These are phyloP conservation scores for Populus simonii DNA, from an alignment of 345 rosid species.

Conservation along the genomic window DNA sequence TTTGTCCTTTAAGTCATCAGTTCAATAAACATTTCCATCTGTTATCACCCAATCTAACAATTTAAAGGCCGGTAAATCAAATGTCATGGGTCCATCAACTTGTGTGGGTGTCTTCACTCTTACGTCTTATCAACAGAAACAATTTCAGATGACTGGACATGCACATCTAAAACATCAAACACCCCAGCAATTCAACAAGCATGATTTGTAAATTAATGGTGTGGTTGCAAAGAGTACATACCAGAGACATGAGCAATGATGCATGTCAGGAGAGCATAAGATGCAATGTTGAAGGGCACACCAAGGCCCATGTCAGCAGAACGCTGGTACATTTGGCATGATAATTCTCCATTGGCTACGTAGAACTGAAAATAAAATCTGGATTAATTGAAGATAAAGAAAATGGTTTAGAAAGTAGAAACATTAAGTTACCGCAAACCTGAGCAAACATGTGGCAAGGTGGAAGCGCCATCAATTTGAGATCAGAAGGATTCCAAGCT, in stretches of 20 bases:
- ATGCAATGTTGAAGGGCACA: constrained; percentile 94
- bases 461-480: constrained; percentile 92
- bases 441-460: constrained; percentile 99
- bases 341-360: constrained; percentile 83
- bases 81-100: neutral
- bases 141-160: neutral
- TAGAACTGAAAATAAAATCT: constrained; percentile 52
- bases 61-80: neutral
- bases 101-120: neutral
- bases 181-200: neutral
- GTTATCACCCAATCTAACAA: neutral
- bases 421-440: constrained; percentile 31
- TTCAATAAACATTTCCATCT: neutral
- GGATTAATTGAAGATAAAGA: neutral
- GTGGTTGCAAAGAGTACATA: constrained; percentile 24
- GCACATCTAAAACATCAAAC: neutral
- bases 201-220: neutral
- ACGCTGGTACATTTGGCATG: constrained; percentile 98
- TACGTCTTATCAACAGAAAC: neutral
- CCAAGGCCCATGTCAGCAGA: constrained; percentile 98
- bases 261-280: constrained; percentile 86
- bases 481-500: constrained; percentile 97
- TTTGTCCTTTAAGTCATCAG: neutral
- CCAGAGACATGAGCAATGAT: constrained; percentile 96
- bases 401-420: neutral